Conservation (phyloP, 2,329 filamentous ascomycete genomes). For the Pseudogymnoascus sp. region DNA sequence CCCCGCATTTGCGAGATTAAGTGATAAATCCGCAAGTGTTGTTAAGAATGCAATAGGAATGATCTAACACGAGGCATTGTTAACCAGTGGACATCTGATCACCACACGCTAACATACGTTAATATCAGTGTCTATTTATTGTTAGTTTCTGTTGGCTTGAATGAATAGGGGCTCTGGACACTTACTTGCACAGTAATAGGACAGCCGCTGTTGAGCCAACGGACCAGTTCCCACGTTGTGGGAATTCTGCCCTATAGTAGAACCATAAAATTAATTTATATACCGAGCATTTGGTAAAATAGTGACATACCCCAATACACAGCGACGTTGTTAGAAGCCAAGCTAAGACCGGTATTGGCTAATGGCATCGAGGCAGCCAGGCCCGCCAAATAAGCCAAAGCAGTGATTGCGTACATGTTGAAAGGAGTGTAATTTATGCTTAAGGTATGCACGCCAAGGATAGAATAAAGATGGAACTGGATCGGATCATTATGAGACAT, state of each 20-base stretch:
- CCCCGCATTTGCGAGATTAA: constrained; percentile 61
- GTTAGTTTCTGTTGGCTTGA: constrained; percentile 15
- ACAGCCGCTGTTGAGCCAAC: constrained; percentile 46
- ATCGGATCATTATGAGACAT: background rate
- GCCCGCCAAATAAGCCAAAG: constrained; percentile 21
- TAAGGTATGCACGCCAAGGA: background rate
- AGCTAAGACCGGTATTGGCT: constrained; percentile 35
- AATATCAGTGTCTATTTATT: constrained; percentile 35
- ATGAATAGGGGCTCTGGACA: constrained; percentile 9
- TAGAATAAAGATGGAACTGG: constrained; percentile 2
- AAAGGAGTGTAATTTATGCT: constrained; percentile 5
- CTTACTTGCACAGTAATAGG: constrained; percentile 52
- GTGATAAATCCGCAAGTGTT: constrained; percentile 43
- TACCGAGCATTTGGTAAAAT: background rate
- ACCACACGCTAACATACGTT: constrained; percentile 31
- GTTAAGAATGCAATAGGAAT: constrained; percentile 59
- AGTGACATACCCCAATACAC: constrained; percentile 56
- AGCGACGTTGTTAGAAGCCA: constrained; percentile 48
- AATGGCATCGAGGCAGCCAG: constrained; percentile 28
- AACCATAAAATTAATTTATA: constrained; percentile 19
- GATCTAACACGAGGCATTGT: constrained; percentile 35
- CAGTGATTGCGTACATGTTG: constrained; percentile 26
- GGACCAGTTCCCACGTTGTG: constrained; percentile 37
- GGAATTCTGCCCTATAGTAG: constrained; percentile 50
- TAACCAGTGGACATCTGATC: constrained; percentile 3